Evolutionary conservation across 179 eudicot species (phyloP), one percentile per base, ranked within the genome.

Genomic region (Beta lomatogona): DNA sequence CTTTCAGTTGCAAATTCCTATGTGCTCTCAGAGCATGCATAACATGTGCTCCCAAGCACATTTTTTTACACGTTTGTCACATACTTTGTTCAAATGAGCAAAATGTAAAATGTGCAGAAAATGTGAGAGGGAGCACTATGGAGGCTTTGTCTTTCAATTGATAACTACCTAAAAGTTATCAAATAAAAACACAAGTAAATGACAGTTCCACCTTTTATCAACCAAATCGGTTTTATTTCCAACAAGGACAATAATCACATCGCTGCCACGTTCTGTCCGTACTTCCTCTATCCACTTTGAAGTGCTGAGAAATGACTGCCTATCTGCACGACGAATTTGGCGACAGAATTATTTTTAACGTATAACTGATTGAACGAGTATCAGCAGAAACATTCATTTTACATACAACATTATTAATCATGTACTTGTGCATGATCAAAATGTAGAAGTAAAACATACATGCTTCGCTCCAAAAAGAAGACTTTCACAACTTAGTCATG

Each of bases 281-380:
- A 93, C 98, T 88, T 94, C 98, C 76, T 94, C 97, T 10, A 94
- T 89, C 98, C 98, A 94, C 81, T 89, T 94, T 75, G 97, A 75
- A 61, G 97, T 92, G 90, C 91, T 94, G 82, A 94, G 77, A 80
- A 92, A 94, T 75, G 97, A 94, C 77, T 92, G 95, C 31, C 97
- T 87, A 91, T 88, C 95, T 92, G 94, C 85, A 85, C 58, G 61
- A 72, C 21, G 73, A 41, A 84, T 81, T 60, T 72, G 19, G 48
- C 71, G 9, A 76, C 36, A 70, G 6, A 41, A 63, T 83, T 25
- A 70, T 18, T 50, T 59, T 57, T 66, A 75, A 44, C 6, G 36
- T 19, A 48, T 12, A 18, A 61, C 48, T 22, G 5, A 45, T 50
- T 63, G n/a, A 50, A 59, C 36, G 48, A 64, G 57, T 28, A 36